Evolutionary conservation across 2,329 filamentous ascomycete species (phyloP), one percentile per base, ranked within the genome.

Genomic region (Aspergillus tanneri): DNA sequence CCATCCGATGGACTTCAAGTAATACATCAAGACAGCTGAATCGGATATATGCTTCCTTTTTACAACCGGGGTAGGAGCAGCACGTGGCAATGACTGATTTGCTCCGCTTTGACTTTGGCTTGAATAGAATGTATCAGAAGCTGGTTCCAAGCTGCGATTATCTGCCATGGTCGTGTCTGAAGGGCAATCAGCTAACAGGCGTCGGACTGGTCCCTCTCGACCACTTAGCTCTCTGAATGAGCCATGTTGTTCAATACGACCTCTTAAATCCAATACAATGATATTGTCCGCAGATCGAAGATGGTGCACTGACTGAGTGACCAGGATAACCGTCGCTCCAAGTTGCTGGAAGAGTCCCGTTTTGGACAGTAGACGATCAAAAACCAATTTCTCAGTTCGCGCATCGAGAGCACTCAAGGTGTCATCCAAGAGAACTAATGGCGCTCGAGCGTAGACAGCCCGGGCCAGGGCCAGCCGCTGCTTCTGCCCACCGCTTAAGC

Each of bases 401-500:
- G 35, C 18, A 34, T 50, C 50, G 11, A 77, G 56, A 4, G 0
- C 66, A 64, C 24, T 72, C 64, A 8, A 75, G 50, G 52, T 40
- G 42, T 60, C 54, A 25, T 60, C 57, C 3, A 58, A 42, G 10
- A 60, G n/a, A 3, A 55, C 24, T 4, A 52, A n/a, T n/a, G 23
- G 18, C 10, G 27, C 16, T 24, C 52, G 44, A 4, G 52, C 37
- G n/a, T 58, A 58, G 3, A 60, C 34, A 5, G 57, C 55, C 9
- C 57, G 50, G 8, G 55, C 57, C 3, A 60, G 46, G 12, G 34
- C 39, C 35, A 50, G 24, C 18, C 47, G 43, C 28, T 43, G 30
- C 12, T 48, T 48, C 24, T 48, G 46, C 11, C 46, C 46, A 14
- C 46, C 46, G 12, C 28, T 36, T 2, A 48, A 23, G 5, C 12